These are phyloP conservation scores for Cystobasidium ongulense DNA, from an alignment of 768 basidiomycete genomes.

Conservation along the genomic window DNA sequence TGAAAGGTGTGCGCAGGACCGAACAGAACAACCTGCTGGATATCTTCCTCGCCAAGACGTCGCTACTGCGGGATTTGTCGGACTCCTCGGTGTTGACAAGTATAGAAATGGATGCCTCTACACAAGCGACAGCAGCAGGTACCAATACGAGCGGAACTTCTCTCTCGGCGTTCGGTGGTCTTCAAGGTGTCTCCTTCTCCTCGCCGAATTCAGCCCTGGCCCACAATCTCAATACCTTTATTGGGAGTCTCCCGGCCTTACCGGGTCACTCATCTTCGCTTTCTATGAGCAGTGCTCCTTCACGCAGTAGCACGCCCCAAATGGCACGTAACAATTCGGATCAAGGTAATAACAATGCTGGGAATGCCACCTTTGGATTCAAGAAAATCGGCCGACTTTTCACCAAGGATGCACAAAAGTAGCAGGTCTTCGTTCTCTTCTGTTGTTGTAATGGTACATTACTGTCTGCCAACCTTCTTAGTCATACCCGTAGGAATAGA, in stretches of 20 bases:
- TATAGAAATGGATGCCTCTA: constrained; percentile 83
- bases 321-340: background rate
- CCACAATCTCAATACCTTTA: constrained; percentile 26
- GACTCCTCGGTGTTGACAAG: constrained; percentile 84
- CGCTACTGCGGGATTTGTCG: constrained; percentile 78
- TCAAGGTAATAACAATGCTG: background rate
- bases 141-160: background rate
- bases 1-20: constrained; percentile 64
- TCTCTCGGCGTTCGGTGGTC: background rate
- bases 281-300: background rate
- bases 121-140: background rate
- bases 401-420: constrained; percentile 5
- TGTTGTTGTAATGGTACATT: no score
- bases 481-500: no score
- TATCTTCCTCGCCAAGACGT: constrained; percentile 82
- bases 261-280: background rate
- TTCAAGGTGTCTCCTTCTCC: constrained; percentile 1
- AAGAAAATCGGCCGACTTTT: constrained; percentile 30
- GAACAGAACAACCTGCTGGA: constrained; percentile 86
- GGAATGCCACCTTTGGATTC: background rate
- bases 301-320: constrained; percentile 12
- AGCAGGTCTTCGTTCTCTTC: no score
- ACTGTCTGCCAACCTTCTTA: no score
- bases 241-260: constrained; percentile 17
- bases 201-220: constrained; percentile 28